Percentiles rank a stretch among this genome's conserved stretches.
Evolutionary conservation across 1,139 yeast species (phyloP).

Genomic region (Geotrichum siamense): DNA sequence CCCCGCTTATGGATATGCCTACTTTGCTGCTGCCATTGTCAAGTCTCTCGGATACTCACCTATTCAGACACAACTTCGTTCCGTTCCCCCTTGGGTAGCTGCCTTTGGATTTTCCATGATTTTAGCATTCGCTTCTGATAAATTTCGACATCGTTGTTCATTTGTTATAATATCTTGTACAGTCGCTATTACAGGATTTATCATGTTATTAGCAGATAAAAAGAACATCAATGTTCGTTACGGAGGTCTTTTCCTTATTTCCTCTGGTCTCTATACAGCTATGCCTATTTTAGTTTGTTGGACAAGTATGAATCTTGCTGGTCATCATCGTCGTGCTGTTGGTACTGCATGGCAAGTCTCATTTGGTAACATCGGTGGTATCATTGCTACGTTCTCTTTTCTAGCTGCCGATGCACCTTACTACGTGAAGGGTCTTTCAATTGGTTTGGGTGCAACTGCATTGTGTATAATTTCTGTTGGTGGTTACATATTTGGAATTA

Average conservation of each 20-base stretch:
- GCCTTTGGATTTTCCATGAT: constrained; percentile 52
- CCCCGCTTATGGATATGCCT: constrained; percentile 67
- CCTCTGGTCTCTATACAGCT: constrained; percentile 58
- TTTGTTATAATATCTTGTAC: constrained; percentile 41
- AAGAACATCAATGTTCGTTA: constrained; percentile 43
- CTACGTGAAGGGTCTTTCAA: constrained; percentile 51
- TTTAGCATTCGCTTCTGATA: constrained; percentile 42
- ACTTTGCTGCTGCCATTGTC: constrained; percentile 60
- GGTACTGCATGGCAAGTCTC: constrained; percentile 76
- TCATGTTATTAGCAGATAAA: constrained; percentile 40
- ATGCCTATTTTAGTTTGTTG: constrained; percentile 76
- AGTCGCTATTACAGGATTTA: constrained; percentile 49
- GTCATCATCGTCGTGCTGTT: constrained; percentile 62
- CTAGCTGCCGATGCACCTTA: constrained; percentile 51
- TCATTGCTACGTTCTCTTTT: constrained; percentile 60
- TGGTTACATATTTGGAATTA: constrained; percentile 39
- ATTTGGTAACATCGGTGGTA: constrained; percentile 79
- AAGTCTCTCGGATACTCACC: constrained; percentile 52
- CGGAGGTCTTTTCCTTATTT: constrained; percentile 64
- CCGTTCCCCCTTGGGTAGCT: constrained; percentile 66
- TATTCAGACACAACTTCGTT: constrained; percentile 55
- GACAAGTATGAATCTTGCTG: constrained; percentile 61
- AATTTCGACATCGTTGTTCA: constrained; percentile 41
- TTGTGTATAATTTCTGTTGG: constrained; percentile 44
- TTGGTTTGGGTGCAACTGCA: constrained; percentile 47